Conservation (phyloP, 352 stramenopile species). For the Globisporangium paroecandrum region DNA sequence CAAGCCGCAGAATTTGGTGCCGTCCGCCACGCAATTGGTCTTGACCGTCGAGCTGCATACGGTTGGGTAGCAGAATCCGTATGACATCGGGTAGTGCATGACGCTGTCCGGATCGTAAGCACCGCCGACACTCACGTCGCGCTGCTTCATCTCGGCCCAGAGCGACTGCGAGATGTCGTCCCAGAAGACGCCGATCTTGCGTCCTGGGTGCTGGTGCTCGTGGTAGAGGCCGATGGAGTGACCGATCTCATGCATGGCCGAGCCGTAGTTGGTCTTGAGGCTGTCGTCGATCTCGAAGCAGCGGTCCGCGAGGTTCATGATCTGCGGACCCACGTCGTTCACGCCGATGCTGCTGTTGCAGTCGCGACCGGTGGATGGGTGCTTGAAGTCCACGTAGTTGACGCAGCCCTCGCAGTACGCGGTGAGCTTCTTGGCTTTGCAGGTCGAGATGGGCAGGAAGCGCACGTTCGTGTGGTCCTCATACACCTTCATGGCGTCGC, state of each 20-base stretch:
- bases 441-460: conserved; percentile 55
- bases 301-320: conserved; percentile 71
- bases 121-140: conserved; percentile 59
- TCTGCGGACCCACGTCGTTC: conserved; percentile 53
- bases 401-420: conserved; percentile 61
- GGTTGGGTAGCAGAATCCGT: conserved; percentile 71
- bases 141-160: conserved; percentile 70
- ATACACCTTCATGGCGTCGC: conserved; percentile 62
- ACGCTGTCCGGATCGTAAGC: conserved; percentile 67
- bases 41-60: conserved; percentile 39
- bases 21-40: conserved; percentile 45
- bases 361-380: conserved; percentile 62
- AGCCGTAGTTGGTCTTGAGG: conserved; percentile 70
- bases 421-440: conserved; percentile 38
- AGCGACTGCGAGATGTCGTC: conserved; percentile 69
- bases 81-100: conserved; percentile 79
- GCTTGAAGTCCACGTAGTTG: conserved; percentile 78
- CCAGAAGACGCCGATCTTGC: conserved; percentile 69
- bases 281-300: conserved; percentile 75
- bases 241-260: conserved; percentile 81
- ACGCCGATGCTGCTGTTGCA: conserved; percentile 80
- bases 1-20: conserved; percentile 68
- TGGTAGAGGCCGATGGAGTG: conserved; percentile 77
- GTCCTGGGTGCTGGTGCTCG: conserved; percentile 76
- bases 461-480: conserved; percentile 70